phyloP scores from a whole-genome alignment of 2,329 filamentous ascomycete genomes.

The Sclerotinia minor region DNA sequence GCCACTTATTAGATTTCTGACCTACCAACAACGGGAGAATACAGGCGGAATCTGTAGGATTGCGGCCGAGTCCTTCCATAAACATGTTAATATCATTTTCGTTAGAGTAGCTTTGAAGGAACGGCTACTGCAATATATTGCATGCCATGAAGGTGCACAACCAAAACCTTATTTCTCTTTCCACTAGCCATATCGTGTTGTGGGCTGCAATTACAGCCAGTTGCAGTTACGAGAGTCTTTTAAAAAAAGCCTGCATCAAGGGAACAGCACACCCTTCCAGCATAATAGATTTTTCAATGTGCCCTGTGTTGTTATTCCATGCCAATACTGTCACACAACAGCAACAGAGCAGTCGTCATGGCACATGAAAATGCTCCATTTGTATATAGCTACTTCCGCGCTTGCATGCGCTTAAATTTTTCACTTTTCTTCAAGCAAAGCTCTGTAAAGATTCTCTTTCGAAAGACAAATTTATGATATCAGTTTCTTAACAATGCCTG shows the following conservation, averaged over 20 bases:
- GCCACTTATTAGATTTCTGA: neutral
- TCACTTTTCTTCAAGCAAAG: neutral
- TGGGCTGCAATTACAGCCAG: neutral
- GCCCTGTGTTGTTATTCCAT: neutral
- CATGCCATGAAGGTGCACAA: neutral
- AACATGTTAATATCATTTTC: neutral
- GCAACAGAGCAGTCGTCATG: neutral
- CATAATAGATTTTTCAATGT: neutral
- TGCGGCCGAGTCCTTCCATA: neutral
- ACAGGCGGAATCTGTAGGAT: neutral
- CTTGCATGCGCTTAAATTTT: neutral
- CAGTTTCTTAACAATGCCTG: neutral
- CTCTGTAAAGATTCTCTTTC: neutral
- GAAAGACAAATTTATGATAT: neutral
- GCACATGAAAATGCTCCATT: neutral
- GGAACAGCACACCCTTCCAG: neutral
- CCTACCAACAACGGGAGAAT: too few relatives aligned
- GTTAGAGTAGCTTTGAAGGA: neutral
- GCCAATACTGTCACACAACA: neutral
- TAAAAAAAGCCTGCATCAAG: neutral
- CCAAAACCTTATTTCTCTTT: neutral
- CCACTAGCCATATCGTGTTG: neutral
- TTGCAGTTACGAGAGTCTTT: neutral
- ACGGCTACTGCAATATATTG: neutral
- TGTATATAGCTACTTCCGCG: neutral